Percentiles rank a stretch among this genome's conserved stretches.
These are phyloP conservation scores for Chaetomium globosum DNA, from an alignment of 2,329 filamentous ascomycete species.

Conservation along the genomic window DNA sequence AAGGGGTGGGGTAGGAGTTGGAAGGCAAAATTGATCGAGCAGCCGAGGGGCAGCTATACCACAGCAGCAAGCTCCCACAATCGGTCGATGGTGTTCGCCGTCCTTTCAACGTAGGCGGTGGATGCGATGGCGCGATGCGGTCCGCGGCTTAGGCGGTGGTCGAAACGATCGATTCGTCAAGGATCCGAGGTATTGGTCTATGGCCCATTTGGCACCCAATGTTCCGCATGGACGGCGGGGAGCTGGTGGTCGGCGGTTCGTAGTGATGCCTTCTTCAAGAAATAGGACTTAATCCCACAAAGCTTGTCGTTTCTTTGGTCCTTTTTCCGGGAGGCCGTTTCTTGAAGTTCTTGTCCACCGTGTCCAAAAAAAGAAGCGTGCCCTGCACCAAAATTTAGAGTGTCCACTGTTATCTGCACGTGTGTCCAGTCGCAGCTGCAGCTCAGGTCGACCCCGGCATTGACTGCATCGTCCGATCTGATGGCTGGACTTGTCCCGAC, in stretches of 20 bases:
- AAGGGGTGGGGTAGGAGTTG: conserved; percentile 20
- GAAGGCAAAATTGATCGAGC: conserved; percentile 4
- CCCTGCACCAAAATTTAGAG: conserved; percentile 26
- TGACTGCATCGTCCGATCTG: conserved; percentile 20
- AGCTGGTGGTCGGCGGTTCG: background rate
- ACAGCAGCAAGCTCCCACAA: background rate
- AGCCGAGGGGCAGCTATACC: background rate
- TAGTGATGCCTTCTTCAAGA: background rate
- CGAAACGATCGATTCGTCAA: conserved; percentile 26
- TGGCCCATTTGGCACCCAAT: conserved; percentile 20
- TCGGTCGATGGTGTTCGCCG: background rate
- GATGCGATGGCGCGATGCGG: conserved; percentile 19
- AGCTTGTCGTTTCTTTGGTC: conserved; percentile 16
- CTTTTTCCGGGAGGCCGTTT: background rate
- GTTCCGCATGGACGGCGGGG: background rate
- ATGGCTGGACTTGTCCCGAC: conserved; percentile 14
- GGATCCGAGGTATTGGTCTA: conserved; percentile 13
- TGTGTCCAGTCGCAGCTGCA: conserved; percentile 30
- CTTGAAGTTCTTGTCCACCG: conserved; percentile 24
- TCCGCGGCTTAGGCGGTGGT: conserved; percentile 18
- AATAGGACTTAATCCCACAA: too few relatives aligned
- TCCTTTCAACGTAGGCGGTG: conserved; percentile 11
- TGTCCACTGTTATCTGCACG: conserved; percentile 34
- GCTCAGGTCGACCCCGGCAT: conserved; percentile 15
- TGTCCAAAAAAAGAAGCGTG: conserved; percentile 29